phyloP scores from a whole-genome alignment of 1,284 basidiomycete genomes.

The Leucoagaricus sp. region DNA sequence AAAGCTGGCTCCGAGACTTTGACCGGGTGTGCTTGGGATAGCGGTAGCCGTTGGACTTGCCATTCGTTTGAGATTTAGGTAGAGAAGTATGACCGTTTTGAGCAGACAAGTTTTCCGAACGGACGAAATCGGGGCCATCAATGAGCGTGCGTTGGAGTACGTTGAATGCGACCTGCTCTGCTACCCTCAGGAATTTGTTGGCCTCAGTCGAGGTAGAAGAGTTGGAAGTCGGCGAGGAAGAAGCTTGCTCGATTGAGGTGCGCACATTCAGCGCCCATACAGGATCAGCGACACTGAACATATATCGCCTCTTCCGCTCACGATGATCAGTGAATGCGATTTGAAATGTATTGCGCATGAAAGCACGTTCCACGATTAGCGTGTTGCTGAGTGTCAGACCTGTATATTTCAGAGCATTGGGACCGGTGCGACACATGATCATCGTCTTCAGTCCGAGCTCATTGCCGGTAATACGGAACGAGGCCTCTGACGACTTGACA shows the following conservation, averaged over 20 bases:
- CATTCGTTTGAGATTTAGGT: conserved; percentile 13
- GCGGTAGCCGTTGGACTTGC: conserved; percentile 13
- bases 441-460: conserved; percentile 82
- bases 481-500: conserved; percentile 70
- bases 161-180: conserved; percentile 73
- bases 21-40: conserved; percentile 51
- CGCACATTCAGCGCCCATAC: conserved; percentile 75
- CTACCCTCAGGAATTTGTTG: conserved; percentile 58
- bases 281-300: conserved; percentile 87
- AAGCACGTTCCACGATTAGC: conserved; percentile 83
- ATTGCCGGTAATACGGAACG: conserved; percentile 84
- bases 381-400: conserved; percentile 77
- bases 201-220: conserved; percentile 33
- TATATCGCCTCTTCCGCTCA: conserved; percentile 79
- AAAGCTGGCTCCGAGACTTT: conserved; percentile 70
- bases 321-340: conserved; percentile 78
- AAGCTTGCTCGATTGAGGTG: conserved; percentile 59
- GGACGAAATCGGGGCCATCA: conserved; percentile 27
- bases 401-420: conserved; percentile 78
- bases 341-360: conserved; percentile 94
- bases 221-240: conserved; percentile 30
- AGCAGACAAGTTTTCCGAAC: conserved; percentile 17
- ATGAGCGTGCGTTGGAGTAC: conserved; percentile 86
- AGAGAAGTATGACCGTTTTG: conserved; percentile 7
- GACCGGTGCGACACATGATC: conserved; percentile 77